Evolutionary conservation across 2,329 filamentous ascomycete species (phyloP), one percentile per base, ranked within the genome.

Genomic region (Penicillium sp.): DNA sequence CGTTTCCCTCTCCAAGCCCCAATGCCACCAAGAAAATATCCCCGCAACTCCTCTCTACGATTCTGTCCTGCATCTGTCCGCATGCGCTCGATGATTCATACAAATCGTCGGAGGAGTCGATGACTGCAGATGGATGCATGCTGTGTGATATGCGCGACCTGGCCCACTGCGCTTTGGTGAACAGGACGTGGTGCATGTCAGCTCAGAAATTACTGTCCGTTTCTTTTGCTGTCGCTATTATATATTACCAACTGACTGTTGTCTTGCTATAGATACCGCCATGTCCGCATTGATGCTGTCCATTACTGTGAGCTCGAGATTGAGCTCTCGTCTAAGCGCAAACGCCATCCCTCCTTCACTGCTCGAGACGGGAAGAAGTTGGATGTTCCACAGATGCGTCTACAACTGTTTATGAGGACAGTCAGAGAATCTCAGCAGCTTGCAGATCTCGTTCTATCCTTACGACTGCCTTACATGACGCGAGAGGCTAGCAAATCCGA

Each of bases 401-500:
- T 97, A 51, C 83, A 85, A 65, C 81, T 96, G 56, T 82, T 97
- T 47, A 89, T 88, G 68, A 85, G 91, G 60, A 91, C 91, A 1
- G 84, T 97, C 50, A 85, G 91, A 61, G 89, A 93, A 50, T 87
- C 91, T 60, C 83, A 85, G 21, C 84, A 76, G 48, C 71, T 96
- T 47, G 91, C 87, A 33, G 78, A 82, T 55, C 78, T 84, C 43
- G 90, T 96, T 5, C 77, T 87, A 66, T 91, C 87, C 65, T 79
- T 97, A 66, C 96, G 96, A 77, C 86, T 91, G 58, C 91, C 93
- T 6, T 97, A 96, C 73, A 97, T 97, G 93, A 87, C 93, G 54
- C 86, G 93, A 57, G 91, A 97, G 76, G 89, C 89, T 1, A 89
- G 83, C 69, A 91, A 94, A 70, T 83, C 89, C 54, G 89, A 93